Evolutionary conservation across 345 rosid species (phyloP), one percentile per base, ranked within the genome.

Genomic region (Turritis glabra): DNA sequence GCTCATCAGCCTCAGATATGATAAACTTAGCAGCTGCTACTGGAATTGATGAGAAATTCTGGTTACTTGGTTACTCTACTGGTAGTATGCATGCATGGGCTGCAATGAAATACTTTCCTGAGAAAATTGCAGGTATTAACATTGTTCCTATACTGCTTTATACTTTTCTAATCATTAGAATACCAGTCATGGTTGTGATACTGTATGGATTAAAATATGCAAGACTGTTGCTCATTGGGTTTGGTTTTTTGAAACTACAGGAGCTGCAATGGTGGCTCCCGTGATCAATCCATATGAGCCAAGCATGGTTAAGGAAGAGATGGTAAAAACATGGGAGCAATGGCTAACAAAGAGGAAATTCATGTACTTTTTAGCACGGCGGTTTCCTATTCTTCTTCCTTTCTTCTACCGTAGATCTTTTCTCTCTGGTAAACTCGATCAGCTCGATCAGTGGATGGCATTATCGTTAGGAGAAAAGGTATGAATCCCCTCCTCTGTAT

Each of bases 31-130:
- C 91, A 22, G 65, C 84, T 82, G 91, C 93, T 58, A 35, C 85
- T 27, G 87, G 91, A 62, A 76, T 88, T 52, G 74, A 41, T 40
- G 86, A 77, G 64, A 89, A 85, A 53, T 91, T 94, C 81, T 94
- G 96, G 97, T 85, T 94, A 69, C 80, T 94, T 67, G 89, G 96
- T 56, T 84, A 80, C 80, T 94, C 98, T 21, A 89, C 85, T 69
- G 95, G 92, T 76, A 85, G 92, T 78, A 84, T 89, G 84, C 98
- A 94, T 78, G 75, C 89, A 53, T 94, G 98, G 98, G 91, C 97
- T 81, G 91, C 91, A 44, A 89, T 94, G 56, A 91, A 80, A 80
- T 87, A 89, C 76, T 84, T 91, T 40, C 87, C 97, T 8, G 75
- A 89, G 30, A 86, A 84, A 75, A 81, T 94, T 47, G 91, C 95